Evolutionary conservation across 2,329 filamentous ascomycete species (phyloP).

Genomic region (Aspergillus tubingensis): DNA sequence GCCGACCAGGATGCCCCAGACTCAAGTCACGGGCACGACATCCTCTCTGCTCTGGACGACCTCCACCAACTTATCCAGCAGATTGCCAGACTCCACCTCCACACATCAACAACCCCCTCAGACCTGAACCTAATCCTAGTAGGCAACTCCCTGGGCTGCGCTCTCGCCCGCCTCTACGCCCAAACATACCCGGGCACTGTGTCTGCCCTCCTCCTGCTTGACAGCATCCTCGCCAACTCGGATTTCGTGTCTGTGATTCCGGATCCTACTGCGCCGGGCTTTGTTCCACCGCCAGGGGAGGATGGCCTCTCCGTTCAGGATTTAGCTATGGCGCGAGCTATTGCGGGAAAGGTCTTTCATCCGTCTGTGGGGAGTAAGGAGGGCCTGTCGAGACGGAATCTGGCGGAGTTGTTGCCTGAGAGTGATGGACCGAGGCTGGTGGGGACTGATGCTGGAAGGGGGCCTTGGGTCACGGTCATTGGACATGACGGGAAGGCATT

Average conservation of each 20-base stretch:
- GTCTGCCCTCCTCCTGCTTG: slow-evolving; percentile 54
- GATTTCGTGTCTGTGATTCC: slow-evolving; percentile 59
- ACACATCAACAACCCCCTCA: slow-evolving; percentile 14
- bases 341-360: slow-evolving; percentile 48
- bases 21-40: slow-evolving; percentile 19
- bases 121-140: slow-evolving; percentile 47
- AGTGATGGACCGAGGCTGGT: slow-evolving; percentile 47
- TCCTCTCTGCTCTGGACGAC: slow-evolving; percentile 22
- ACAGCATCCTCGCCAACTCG: slow-evolving; percentile 60
- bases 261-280: slow-evolving; percentile 53
- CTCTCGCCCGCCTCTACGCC: slow-evolving; percentile 56
- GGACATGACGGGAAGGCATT: slow-evolving; percentile 58
- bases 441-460: slow-evolving; percentile 32
- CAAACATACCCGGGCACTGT: slow-evolving; percentile 50
- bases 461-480: slow-evolving; percentile 52
- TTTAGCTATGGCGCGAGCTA: slow-evolving; percentile 36
- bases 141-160: slow-evolving; percentile 56
- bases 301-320: slow-evolving; percentile 31
- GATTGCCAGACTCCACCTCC: slow-evolving; percentile 38
- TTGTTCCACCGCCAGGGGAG: slow-evolving; percentile 49
- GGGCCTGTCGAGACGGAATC: slow-evolving; percentile 51
- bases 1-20: slow-evolving; percentile 35
- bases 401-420: slow-evolving; percentile 48
- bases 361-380: slow-evolving; percentile 54
- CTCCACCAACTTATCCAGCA: slow-evolving; percentile 49